Percentiles rank a stretch among this genome's conserved stretches.
These are phyloP conservation scores for Quambalaria eucalypti DNA, from an alignment of 1,284 basidiomycete genomes.

Conservation along the genomic window DNA sequence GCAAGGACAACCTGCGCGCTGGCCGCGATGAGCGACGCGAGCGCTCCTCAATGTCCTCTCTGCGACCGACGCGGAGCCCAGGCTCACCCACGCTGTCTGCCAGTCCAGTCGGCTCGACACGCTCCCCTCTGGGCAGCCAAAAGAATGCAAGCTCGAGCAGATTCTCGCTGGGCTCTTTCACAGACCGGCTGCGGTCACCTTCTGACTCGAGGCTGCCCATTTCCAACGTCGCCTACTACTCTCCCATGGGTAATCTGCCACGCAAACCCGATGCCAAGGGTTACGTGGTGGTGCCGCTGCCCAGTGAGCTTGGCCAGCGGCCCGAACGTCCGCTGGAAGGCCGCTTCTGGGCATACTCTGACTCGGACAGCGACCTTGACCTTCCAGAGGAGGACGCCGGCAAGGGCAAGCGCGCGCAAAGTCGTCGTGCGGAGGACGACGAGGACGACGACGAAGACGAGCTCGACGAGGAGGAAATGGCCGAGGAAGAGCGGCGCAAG, in stretches of 20 bases:
- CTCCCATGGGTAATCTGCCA: slow-evolving; percentile 30
- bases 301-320: slow-evolving; percentile 33
- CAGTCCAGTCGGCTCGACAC: not conserved
- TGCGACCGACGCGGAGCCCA: not conserved
- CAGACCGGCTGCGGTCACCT: not conserved
- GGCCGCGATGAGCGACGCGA: not conserved
- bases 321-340: slow-evolving; percentile 40
- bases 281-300: slow-evolving; percentile 35
- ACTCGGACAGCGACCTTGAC: slow-evolving; percentile 14
- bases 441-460: slow-evolving; percentile 26
- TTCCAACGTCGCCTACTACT: slow-evolving; percentile 7
- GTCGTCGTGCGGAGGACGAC: slow-evolving; percentile 8
- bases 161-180: no score
- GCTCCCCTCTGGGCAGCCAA: not conserved
- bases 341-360: slow-evolving; percentile 32
- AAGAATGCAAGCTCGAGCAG: no score
- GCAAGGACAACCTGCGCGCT: no score
- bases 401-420: no score
- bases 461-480: slow-evolving; percentile 32
- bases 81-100: no score
- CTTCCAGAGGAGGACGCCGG: not conserved
- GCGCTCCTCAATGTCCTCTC: not conserved
- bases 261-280: slow-evolving; percentile 40
- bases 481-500: slow-evolving; percentile 32
- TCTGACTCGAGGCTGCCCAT: not conserved